phyloP scores from a whole-genome alignment of 106 monocot species.

The Apostasia shenzhenica region DNA sequence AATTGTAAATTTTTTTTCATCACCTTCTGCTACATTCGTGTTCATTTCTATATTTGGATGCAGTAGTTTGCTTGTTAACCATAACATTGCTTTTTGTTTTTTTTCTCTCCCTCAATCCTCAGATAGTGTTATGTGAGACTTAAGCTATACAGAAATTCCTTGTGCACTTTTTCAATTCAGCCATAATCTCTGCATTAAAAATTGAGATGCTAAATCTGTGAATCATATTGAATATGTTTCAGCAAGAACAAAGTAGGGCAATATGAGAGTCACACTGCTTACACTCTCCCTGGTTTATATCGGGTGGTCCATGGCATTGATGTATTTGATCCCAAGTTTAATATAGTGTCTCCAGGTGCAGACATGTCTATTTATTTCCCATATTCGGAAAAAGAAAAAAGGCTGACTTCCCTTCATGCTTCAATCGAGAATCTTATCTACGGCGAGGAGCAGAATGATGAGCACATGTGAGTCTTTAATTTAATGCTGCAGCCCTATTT shows the following conservation, averaged over 20 bases:
- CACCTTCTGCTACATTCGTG: no score
- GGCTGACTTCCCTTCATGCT: slow-evolving; percentile 86
- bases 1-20: no score
- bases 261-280: slow-evolving; percentile 89
- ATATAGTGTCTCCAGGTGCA: slow-evolving; percentile 96
- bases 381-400: slow-evolving; percentile 53
- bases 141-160: no score
- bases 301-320: slow-evolving; percentile 91
- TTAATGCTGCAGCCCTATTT: not conserved
- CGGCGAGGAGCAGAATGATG: slow-evolving; percentile 64
- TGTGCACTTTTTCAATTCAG: no score
- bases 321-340: slow-evolving; percentile 98
- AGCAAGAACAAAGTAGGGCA: slow-evolving; percentile 96
- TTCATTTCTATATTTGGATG: no score
- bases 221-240: slow-evolving; percentile 17
- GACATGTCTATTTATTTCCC: slow-evolving; percentile 87
- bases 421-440: slow-evolving; percentile 73
- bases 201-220: no score
- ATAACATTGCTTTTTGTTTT: no score
- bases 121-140: no score
- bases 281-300: slow-evolving; percentile 86
- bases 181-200: no score
- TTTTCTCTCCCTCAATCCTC: no score
- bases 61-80: no score
- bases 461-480: slow-evolving; percentile 67